Percentiles rank a stretch among this genome's conserved stretches.
These are phyloP conservation scores for Monosporascus cannonballus DNA, from an alignment of 2,329 filamentous ascomycete species.

Conservation along the genomic window DNA sequence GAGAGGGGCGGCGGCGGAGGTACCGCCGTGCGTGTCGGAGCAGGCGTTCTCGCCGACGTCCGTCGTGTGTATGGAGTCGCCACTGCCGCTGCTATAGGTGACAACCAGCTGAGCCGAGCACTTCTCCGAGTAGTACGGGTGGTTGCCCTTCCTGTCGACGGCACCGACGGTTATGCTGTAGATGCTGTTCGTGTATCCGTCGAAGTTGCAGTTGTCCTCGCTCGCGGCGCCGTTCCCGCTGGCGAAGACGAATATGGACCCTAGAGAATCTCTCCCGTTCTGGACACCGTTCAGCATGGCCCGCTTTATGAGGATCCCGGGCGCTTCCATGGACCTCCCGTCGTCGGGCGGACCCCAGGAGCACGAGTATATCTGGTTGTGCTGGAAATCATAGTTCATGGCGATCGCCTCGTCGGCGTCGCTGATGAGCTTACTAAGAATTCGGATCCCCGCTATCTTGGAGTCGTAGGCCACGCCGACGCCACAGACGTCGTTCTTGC, in stretches of 20 bases:
- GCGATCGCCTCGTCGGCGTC: slow-evolving; percentile 89
- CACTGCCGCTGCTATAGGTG: slow-evolving; percentile 88
- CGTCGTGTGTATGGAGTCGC: slow-evolving; percentile 91
- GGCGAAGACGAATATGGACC: slow-evolving; percentile 94
- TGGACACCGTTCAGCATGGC: slow-evolving; percentile 93
- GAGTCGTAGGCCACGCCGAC: slow-evolving; percentile 94
- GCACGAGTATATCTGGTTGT: slow-evolving; percentile 97
- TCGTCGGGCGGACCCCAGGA: slow-evolving; percentile 98
- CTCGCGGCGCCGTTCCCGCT: slow-evolving; percentile 84
- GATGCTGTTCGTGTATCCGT: slow-evolving; percentile 98
- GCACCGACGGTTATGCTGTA: slow-evolving; percentile 97
- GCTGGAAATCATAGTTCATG: slow-evolving; percentile 84
- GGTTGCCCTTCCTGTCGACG: slow-evolving; percentile 77
- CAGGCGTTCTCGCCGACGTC: slow-evolving; percentile 83
- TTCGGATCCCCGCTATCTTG: slow-evolving; percentile 84
- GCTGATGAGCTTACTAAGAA: slow-evolving; percentile 82
- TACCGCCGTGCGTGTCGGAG: slow-evolving; percentile 80
- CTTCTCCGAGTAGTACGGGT: slow-evolving; percentile 93
- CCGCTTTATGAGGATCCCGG: slow-evolving; percentile 77
- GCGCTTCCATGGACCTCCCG: slow-evolving; percentile 87
- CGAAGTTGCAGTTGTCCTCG: slow-evolving; percentile 98
- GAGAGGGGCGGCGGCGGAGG: slow-evolving; percentile 88
- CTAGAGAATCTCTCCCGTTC: slow-evolving; percentile 73
- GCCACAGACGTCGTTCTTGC: slow-evolving; percentile 87
- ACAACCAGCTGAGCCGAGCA: slow-evolving; percentile 95